Base-by-base conservation (phyloP, 345 rosid genomes). In the Moringa oleifera region DNA sequence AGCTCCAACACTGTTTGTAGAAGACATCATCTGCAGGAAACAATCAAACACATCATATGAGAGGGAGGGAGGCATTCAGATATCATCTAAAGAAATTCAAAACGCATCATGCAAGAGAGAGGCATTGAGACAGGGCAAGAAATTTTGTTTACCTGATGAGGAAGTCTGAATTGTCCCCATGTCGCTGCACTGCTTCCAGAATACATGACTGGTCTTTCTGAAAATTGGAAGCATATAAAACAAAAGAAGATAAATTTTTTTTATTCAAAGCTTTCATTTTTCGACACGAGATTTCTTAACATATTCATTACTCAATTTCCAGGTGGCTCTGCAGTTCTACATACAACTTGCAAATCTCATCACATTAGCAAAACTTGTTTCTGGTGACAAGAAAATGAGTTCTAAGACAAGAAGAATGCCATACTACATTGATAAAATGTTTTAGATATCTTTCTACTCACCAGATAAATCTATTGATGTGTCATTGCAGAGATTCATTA, bases 181-280 rank as follows among this genome's bases (percentile, higher is more conserved):
- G 79, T 78, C 7, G 88, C 63, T 28, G 76, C 68, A 54, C 60
- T 68, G 67, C 82, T 76, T 63, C 85, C 86, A 5, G 87, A 61
- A 71, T 75, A 80, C 74, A 82, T 51, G 56, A 80, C 81, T 13
- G 93, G 89, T 67, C 80, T 84, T 63, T 82, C 93, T 86, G 85
- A 73, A 58, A 77, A 28, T 18, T 62, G 31, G 24, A 51, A 65
- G 15, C 37, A 33, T 41, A 28, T 28, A 28, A 28, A 28, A 28
- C 8, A 28, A 28, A 28, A 2, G 5, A 28, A 28, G 8, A 28
- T 28, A 28, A 28, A 28, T 28, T 28, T 28, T 28, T 3, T 28
- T 28, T 28, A 28, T 8, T 8, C 33, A 3, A 28, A 28, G 33
- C 33, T 28, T 28, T 28, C 33, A 28, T 28, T 28, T 28, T 28